These are phyloP conservation scores for Naematelia encephala DNA, from an alignment of 768 basidiomycete genomes.

Conservation along the genomic window DNA sequence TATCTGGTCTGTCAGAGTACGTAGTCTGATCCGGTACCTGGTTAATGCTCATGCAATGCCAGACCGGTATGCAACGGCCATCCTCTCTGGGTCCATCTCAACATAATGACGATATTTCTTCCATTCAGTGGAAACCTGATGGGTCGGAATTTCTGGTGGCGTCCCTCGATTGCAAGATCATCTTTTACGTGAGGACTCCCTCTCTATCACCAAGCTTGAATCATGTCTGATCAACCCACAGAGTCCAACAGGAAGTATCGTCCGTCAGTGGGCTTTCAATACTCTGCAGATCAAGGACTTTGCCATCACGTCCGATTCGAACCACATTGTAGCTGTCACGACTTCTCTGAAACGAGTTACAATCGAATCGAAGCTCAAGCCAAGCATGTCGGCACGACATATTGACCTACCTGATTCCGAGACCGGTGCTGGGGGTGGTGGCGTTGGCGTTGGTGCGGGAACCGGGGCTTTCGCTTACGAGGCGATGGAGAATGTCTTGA, in stretches of 20 bases:
- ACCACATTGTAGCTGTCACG: constrained; percentile 79
- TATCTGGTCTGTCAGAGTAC: constrained; percentile 85
- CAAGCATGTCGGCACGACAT: constrained; percentile 35
- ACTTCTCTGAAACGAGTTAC: constrained; percentile 34
- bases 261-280: constrained; percentile 65
- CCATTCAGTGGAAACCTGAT: constrained; percentile 83
- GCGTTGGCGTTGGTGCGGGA: constrained; percentile 3
- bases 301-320: constrained; percentile 77
- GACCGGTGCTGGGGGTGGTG: constrained; percentile 16
- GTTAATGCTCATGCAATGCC: background rate
- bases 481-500: constrained; percentile 40
- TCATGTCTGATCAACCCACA: constrained; percentile 45
- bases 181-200: constrained; percentile 54
- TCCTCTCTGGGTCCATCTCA: constrained; percentile 11
- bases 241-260: constrained; percentile 71
- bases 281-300: constrained; percentile 82
- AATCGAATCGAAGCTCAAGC: constrained; percentile 28
- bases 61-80: constrained; percentile 27
- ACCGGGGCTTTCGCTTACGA: constrained; percentile 26
- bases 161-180: constrained; percentile 72
- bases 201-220: constrained; percentile 1
- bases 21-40: constrained; percentile 15
- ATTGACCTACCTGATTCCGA: background rate
- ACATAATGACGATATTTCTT: constrained; percentile 79
- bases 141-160: constrained; percentile 85